Evolutionary conservation across 2,329 filamentous ascomycete species (phyloP).

Genomic region (Ambrosiella xylebori): DNA sequence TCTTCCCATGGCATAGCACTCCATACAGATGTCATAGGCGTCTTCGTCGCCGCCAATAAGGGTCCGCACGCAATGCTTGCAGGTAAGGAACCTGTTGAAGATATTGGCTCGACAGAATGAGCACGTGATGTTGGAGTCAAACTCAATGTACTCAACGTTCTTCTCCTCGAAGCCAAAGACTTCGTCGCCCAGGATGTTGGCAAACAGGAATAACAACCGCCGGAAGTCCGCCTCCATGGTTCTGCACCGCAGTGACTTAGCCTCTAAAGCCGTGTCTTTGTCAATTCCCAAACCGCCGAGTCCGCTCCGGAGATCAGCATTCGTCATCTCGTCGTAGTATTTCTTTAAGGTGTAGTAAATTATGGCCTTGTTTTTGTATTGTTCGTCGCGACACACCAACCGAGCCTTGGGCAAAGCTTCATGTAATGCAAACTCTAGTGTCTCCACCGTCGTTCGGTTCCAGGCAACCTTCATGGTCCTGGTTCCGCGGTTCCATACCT

Average conservation of each 20-base stretch:
- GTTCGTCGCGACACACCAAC: constrained; percentile 87
- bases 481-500: constrained; percentile 95
- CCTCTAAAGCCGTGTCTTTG: constrained; percentile 25
- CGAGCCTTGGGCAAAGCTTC: constrained; percentile 80
- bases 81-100: constrained; percentile 91
- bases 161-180: constrained; percentile 61
- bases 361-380: constrained; percentile 97
- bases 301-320: constrained; percentile 26
- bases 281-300: constrained; percentile 32
- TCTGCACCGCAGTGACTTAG: constrained; percentile 31
- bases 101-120: constrained; percentile 93
- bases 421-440: constrained; percentile 65
- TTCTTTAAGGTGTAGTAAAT: constrained; percentile 74
- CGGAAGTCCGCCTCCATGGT: constrained; percentile 74
- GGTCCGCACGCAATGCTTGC: constrained; percentile 59
- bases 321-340: constrained; percentile 47
- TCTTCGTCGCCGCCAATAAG: constrained; percentile 54
- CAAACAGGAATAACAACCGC: constrained; percentile 60
- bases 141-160: constrained; percentile 58
- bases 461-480: constrained; percentile 94
- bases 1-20: constrained; percentile 93
- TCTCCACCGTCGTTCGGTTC: constrained; percentile 90
- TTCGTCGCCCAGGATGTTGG: constrained; percentile 65
- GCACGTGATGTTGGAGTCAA: constrained; percentile 84
- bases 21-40: constrained; percentile 93